Evolutionary conservation across 768 basidiomycete species (phyloP).

Genomic region (Psilocybe subaeruginosa): DNA sequence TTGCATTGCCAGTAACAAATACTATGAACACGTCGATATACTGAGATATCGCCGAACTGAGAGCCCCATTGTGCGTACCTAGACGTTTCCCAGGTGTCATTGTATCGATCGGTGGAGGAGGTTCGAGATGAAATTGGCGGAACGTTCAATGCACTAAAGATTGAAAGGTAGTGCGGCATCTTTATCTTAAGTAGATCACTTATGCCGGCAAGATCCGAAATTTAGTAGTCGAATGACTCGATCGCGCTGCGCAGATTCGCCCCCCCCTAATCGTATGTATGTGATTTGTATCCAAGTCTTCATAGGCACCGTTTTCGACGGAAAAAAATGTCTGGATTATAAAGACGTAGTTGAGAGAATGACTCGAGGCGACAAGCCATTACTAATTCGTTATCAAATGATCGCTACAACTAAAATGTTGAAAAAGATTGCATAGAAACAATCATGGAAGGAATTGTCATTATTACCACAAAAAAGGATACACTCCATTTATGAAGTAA

Average conservation of each 20-base stretch:
- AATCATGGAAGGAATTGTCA: too few relatives aligned
- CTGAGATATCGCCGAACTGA: background rate
- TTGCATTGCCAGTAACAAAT: slow-evolving; percentile 93
- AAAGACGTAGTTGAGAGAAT: background rate
- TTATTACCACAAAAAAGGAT: too few relatives aligned
- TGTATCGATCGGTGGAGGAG: background rate
- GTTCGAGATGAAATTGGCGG: background rate
- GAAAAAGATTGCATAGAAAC: too few relatives aligned
- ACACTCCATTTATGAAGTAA: too few relatives aligned
- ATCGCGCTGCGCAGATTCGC: background rate
- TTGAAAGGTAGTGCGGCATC: background rate
- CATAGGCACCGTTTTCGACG: background rate
- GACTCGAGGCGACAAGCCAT: background rate
- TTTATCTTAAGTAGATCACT: background rate
- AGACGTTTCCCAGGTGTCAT: slow-evolving; percentile 20
- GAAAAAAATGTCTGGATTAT: background rate
- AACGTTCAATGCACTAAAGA: background rate
- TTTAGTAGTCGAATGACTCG: background rate
- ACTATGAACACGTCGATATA: slow-evolving; percentile 42
- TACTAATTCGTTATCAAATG: too few relatives aligned
- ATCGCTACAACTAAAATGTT: too few relatives aligned
- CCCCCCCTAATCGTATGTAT: background rate
- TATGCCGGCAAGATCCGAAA: background rate
- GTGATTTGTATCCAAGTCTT: background rate
- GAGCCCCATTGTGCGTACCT: slow-evolving; percentile 4